Conservation (phyloP, 164 flowering plant genomes). For the Euptelea pleiosperma region DNA sequence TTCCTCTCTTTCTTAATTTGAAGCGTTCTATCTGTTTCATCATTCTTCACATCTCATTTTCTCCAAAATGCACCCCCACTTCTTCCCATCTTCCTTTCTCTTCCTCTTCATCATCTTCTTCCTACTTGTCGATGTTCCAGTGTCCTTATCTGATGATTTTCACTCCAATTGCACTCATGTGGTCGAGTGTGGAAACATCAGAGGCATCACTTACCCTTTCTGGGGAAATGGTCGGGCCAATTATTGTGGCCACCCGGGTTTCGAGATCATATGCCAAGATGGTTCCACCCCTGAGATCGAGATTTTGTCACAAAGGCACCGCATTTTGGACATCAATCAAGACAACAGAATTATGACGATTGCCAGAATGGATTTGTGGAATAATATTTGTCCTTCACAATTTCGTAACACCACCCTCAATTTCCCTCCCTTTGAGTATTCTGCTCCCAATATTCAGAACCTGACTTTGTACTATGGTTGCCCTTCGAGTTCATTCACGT, state of each 20-base stretch:
- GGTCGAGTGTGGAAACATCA: background rate
- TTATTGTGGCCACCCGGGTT: slow-evolving; percentile 30
- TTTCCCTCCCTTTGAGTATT: too few species aligned
- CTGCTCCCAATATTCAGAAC: too few species aligned
- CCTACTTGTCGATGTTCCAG: too few species aligned
- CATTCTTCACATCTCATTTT: too few species aligned
- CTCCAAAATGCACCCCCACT: background rate
- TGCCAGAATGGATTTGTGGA: background rate
- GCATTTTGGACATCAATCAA: background rate
- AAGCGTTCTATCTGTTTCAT: too few species aligned
- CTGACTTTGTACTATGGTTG: too few species aligned
- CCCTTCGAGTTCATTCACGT: too few species aligned
- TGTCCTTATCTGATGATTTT: background rate
- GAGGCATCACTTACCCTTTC: slow-evolving; percentile 13
- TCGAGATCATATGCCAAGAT: slow-evolving; percentile 22
- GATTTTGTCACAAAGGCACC: slow-evolving; percentile 2
- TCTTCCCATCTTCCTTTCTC: background rate
- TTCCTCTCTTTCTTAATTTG: too few species aligned
- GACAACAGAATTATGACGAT: slow-evolving; percentile 8
- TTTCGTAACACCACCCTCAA: too few species aligned
- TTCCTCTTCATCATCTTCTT: background rate
- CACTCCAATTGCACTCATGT: background rate
- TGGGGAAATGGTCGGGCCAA: background rate
- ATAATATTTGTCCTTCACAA: background rate
- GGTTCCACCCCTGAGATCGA: slow-evolving; percentile 7